These are phyloP conservation scores for Guyanaporus albipodus DNA, from an alignment of 768 basidiomycete genomes.

Conservation along the genomic window DNA sequence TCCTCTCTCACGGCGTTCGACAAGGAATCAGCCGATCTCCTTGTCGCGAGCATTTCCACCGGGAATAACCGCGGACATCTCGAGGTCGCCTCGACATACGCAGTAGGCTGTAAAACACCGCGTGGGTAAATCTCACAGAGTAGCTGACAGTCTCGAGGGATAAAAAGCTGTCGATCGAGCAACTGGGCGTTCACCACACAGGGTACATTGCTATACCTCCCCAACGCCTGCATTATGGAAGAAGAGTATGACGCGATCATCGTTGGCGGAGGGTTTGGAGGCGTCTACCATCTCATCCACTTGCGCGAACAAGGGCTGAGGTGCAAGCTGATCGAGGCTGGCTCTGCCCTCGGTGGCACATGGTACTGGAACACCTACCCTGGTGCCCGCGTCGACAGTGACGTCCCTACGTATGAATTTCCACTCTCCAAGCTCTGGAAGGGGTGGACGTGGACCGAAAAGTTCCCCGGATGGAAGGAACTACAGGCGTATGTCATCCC, in stretches of 20 bases:
- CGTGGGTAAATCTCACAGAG: too few species aligned
- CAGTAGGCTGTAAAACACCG: too few species aligned
- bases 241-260: constrained; percentile 10
- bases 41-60: too few species aligned
- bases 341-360: constrained; percentile 9
- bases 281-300: constrained; percentile 8
- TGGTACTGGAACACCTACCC: constrained; percentile 18
- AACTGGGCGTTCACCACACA: too few species aligned
- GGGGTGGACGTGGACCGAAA: constrained; percentile 12
- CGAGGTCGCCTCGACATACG: too few species aligned
- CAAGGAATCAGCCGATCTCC: too few species aligned
- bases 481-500: constrained; percentile 6
- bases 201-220: too few species aligned
- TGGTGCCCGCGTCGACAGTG: constrained; percentile 10
- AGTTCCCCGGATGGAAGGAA: constrained; percentile 11
- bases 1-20: too few species aligned
- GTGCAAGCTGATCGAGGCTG: constrained; percentile 13
- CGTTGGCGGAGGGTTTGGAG: constrained; percentile 7
- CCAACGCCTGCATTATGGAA: neutral
- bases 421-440: constrained; percentile 13
- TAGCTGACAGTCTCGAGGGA: too few species aligned
- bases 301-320: constrained; percentile 4
- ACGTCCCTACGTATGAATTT: constrained; percentile 9
- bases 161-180: too few species aligned
- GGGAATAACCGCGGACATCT: too few species aligned